Conservation (phyloP, 2,329 filamentous ascomycete genomes). For the Penicillium sp. region DNA sequence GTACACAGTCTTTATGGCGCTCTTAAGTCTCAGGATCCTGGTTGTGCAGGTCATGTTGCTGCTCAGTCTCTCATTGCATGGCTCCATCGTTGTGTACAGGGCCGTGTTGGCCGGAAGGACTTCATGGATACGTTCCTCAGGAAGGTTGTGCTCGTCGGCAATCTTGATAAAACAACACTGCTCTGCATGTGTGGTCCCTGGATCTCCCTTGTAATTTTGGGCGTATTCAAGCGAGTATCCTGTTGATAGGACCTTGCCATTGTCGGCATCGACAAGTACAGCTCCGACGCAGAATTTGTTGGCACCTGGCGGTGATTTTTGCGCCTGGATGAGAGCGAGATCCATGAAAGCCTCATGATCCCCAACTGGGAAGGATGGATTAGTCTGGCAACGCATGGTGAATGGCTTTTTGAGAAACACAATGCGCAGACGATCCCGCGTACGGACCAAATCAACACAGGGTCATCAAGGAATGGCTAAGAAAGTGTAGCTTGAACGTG, state of each 20-base stretch:
- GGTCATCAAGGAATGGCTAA: neutral
- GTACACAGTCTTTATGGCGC: conserved; percentile 31
- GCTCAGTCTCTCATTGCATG: conserved; percentile 38
- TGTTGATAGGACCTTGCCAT: conserved; percentile 35
- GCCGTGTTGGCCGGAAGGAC: conserved; percentile 35
- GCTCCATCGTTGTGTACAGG: conserved; percentile 43
- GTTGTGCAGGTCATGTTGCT: conserved; percentile 34
- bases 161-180: conserved; percentile 39
- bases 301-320: conserved; percentile 31
- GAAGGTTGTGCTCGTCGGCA: conserved; percentile 30
- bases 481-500: too few species aligned
- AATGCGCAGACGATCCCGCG: neutral
- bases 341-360: conserved; percentile 36
- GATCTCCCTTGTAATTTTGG: conserved; percentile 31
- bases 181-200: conserved; percentile 32
- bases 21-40: conserved; percentile 29
- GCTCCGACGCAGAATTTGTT: conserved; percentile 40
- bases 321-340: conserved; percentile 20
- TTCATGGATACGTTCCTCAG: conserved; percentile 30
- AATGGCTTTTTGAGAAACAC: neutral
- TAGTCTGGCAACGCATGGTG: neutral
- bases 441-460: neutral
- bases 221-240: conserved; percentile 39
- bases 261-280: conserved; percentile 32
- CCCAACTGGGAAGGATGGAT: conserved; percentile 15